Evolutionary conservation across 176 grass and related monocot genomes (phyloP), one percentile per base, ranked within the genome.

Genomic region (Zizania latifolia): DNA sequence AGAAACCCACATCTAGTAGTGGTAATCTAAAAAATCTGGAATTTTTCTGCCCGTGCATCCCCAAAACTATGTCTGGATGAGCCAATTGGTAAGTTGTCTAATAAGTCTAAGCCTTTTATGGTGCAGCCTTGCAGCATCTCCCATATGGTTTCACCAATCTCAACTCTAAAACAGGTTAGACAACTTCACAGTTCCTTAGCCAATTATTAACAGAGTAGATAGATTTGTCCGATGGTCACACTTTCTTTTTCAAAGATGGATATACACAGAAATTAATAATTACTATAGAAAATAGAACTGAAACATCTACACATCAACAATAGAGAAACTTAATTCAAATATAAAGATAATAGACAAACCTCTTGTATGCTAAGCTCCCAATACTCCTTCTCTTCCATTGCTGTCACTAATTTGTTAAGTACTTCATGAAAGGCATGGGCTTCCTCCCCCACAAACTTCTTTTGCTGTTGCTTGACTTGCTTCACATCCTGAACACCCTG

Each of bases 341-440:
- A 64, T 57, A 77, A 65, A 70, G 30, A 69, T 30, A 76, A 75
- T 36, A 58, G 44, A 43, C 85, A 84, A 82, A 98, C 94, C 94
- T 98, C 91, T 64, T 78, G 81, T 62, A 81, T 28, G 29, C 62
- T 92, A 79, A 92, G 86, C 31, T 98, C 94, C 94, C 94, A 98
- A 62, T 94, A 98, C 54, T 98, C 94, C 73, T 76, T 89, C 75
- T 98, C 83, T 75, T 89, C 94, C 94, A 98, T 94, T 44, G 81
- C 81, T 30, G 30, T 23, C 51, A 85, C 84, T 83, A 98, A 72
- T 46, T 65, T 87, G 71, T 51, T 88, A 56, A 98, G 65, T 62
- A 71, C 59, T 71, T 82, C 78, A 6, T 81, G 85, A 76, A 78
- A 93, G 72, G 68, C 77, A 84, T 71, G 80, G 77, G 56, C 56